phyloP scores from a whole-genome alignment of 2,329 filamentous ascomycete species.

The Fusarium sp. region DNA sequence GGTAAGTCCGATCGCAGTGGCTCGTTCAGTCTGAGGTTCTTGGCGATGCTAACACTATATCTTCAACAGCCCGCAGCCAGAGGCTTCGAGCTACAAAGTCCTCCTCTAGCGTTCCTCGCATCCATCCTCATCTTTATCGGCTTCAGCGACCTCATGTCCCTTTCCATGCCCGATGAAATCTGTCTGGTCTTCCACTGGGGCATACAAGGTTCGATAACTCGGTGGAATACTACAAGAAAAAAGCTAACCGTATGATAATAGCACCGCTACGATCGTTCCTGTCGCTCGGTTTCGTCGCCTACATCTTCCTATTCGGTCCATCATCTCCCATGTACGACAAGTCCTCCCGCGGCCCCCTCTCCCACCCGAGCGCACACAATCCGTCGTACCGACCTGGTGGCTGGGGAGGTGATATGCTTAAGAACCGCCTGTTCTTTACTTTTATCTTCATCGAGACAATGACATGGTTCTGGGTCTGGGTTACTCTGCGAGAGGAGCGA shows the following conservation, averaged over 20 bases:
- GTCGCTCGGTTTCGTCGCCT: constrained; percentile 71
- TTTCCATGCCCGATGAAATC: constrained; percentile 77
- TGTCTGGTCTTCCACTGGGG: constrained; percentile 74
- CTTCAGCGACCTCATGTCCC: constrained; percentile 73
- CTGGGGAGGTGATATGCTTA: constrained; percentile 75
- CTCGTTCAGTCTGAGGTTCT: neutral
- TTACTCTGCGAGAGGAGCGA: constrained; percentile 77
- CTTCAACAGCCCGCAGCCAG: constrained; percentile 62
- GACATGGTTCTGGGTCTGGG: constrained; percentile 88
- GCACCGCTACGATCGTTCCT: constrained; percentile 75
- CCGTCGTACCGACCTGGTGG: constrained; percentile 55
- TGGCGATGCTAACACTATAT: constrained; percentile 4
- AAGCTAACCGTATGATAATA: constrained; percentile 50
- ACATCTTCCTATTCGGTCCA: constrained; percentile 72
- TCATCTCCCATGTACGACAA: constrained; percentile 63
- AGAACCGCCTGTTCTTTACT: constrained; percentile 87
- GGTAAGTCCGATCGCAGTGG: constrained; percentile 63
- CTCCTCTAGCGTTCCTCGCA: constrained; percentile 80
- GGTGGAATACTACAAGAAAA: constrained; percentile 34
- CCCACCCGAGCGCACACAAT: constrained; percentile 51
- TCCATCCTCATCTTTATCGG: constrained; percentile 73
- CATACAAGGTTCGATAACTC: constrained; percentile 68
- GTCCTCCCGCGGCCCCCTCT: constrained; percentile 41
- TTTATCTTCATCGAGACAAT: constrained; percentile 87
- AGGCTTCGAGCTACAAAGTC: constrained; percentile 75